Base-by-base conservation (phyloP, 352 stramenopile species). In the Pythium rhizo-oryzae region DNA sequence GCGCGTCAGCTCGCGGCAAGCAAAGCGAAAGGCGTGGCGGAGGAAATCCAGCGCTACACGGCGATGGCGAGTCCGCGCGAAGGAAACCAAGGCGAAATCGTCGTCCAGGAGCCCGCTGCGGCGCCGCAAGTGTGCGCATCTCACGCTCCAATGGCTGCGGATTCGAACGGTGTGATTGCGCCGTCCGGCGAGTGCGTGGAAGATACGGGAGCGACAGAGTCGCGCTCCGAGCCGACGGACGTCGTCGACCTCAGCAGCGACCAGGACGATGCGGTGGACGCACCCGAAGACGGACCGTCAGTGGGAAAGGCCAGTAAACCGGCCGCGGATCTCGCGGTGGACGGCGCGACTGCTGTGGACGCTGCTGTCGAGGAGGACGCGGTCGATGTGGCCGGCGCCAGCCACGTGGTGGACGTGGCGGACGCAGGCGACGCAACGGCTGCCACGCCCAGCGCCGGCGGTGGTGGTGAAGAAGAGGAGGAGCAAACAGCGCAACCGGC, bases 11-110 rank as follows among this genome's bases (percentile, higher is more conserved):
- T 47, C 41, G 18, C 8, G 1, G 35, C 35, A 15, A 1, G 41
- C 9, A 47, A n/a, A 49, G 54, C 16, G 24, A 44, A 50, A 46
- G 39, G 28, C 21, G 46, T 52, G 58, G 58, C 33, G 44, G 58
- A 54, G 23, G 33, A 35, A n/a, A 58, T 51, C 28, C 21, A 19
- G 24, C 55, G 28, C 28, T 21, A 28, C 35, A 33, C 25, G 24
- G 50, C 33, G 18, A 69, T 70, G 63, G 54, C 43, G 55, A 70
- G 55, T 46, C 8, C 18, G 9, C 23, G 16, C 24, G 55, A 64
- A 1, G 47, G 39, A 39, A 58, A 49, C 43, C 28, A 54, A 30
- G 28, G 41, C 7, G 43, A 50, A 1, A 37, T 8, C 23, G 35
- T 23, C n/a, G 55, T 16, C 23, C 46, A 64, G 55, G 44, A 59